Conservation (phyloP, 768 basidiomycete genomes). For the Hydnomerulius pinastri region DNA sequence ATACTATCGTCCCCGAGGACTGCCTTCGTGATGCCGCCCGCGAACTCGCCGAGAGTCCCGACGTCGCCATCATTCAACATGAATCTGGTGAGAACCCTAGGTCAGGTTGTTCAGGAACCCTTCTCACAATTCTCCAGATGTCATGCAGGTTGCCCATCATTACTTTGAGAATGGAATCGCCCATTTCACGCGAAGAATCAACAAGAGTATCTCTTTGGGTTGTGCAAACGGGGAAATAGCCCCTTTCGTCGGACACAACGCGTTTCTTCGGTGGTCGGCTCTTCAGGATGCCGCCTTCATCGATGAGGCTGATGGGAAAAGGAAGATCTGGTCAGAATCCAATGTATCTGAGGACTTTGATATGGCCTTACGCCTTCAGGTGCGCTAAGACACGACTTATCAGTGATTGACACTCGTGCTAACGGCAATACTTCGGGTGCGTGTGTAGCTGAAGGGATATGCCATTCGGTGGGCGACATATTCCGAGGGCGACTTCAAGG, state of each 20-base stretch:
- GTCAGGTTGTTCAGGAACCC: neutral
- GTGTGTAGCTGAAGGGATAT: slow-evolving; percentile 21
- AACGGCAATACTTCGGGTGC: slow-evolving; percentile 24
- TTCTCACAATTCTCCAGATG: slow-evolving; percentile 46
- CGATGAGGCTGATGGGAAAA: slow-evolving; percentile 52
- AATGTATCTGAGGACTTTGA: slow-evolving; percentile 74
- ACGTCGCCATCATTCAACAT: slow-evolving; percentile 88
- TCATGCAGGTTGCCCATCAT: slow-evolving; percentile 88
- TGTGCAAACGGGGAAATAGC: slow-evolving; percentile 76
- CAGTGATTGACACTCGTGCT: slow-evolving; percentile 85
- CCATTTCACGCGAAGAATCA: slow-evolving; percentile 86
- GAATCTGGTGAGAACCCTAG: slow-evolving; percentile 57
- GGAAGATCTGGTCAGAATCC: slow-evolving; percentile 73
- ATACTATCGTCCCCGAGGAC: slow-evolving; percentile 88
- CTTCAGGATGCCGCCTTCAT: slow-evolving; percentile 83
- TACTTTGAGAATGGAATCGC: slow-evolving; percentile 93
- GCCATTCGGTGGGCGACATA: slow-evolving; percentile 74
- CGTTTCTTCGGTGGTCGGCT: slow-evolving; percentile 88
- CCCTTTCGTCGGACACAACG: slow-evolving; percentile 87
- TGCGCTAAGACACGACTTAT: slow-evolving; percentile 43
- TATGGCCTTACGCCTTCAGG: slow-evolving; percentile 61
- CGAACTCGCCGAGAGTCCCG: slow-evolving; percentile 61
- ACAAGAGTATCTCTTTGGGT: slow-evolving; percentile 77
- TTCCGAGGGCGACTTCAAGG: slow-evolving; percentile 85
- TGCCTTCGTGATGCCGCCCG: slow-evolving; percentile 90